These are phyloP conservation scores for Linnemannia elongata DNA, from an alignment of 192 early-diverging fungal species.

Conservation along the genomic window DNA sequence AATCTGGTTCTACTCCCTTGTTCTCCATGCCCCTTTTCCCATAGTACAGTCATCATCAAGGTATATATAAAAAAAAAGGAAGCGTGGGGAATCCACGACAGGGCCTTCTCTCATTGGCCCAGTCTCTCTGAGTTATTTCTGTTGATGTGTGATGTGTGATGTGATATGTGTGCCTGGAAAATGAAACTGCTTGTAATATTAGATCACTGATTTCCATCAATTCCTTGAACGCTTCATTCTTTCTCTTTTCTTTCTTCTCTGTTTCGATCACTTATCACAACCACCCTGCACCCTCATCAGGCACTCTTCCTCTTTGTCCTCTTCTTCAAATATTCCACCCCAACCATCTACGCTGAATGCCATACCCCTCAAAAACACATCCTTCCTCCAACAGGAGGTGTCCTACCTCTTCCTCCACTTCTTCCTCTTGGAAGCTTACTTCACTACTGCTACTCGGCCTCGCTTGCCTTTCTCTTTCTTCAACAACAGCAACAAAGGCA, in stretches of 20 bases:
- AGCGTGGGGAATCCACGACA: neutral
- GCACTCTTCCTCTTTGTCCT: neutral
- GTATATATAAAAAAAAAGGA: too few relatives aligned
- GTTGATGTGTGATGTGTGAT: too few relatives aligned
- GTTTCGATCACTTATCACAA: neutral
- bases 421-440: neutral
- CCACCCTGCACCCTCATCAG: too few relatives aligned
- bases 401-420: too few relatives aligned
- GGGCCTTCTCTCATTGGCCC: neutral
- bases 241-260: neutral
- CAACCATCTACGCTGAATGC: too few relatives aligned
- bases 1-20: too few relatives aligned
- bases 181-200: neutral
- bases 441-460: conserved; percentile 13
- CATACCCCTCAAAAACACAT: neutral
- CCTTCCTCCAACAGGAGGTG: neutral
- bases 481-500: neutral
- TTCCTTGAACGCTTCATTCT: neutral
- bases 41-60: too few relatives aligned
- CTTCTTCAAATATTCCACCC: neutral
- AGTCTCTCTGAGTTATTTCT: neutral
- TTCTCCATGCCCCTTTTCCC: too few relatives aligned
- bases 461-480: neutral
- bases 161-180: neutral
- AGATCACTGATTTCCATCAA: neutral